A percentile compares a stretch with the other conserved stretches of the same genome.
Evolutionary conservation across 2,329 filamentous ascomycete species (phyloP).

Genomic region (Hypocreales sp.): DNA sequence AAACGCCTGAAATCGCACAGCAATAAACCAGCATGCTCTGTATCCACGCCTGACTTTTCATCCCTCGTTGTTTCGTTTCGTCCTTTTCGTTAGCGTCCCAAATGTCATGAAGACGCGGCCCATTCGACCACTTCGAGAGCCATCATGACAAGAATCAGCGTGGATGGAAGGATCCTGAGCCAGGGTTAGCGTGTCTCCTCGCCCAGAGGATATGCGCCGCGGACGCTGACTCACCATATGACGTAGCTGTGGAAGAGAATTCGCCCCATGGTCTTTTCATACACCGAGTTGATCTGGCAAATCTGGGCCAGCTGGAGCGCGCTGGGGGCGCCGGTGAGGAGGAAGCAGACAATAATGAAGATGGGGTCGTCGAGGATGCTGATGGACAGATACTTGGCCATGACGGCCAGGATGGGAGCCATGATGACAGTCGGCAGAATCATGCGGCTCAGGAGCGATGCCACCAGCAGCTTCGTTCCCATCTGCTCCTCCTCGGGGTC

Average conservation of each 20-base stretch:
- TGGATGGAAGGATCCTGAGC: conserved; percentile 85
- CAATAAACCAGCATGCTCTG: too few species aligned
- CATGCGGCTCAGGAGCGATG: conserved; percentile 81
- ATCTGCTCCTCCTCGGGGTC: conserved; percentile 57
- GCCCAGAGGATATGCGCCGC: too few species aligned
- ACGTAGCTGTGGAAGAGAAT: conserved; percentile 82
- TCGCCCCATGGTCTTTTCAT: conserved; percentile 84
- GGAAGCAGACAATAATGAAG: conserved; percentile 94
- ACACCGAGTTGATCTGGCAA: conserved; percentile 95
- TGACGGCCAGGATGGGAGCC: conserved; percentile 73
- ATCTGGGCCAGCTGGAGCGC: conserved; percentile 94
- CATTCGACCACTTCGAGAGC: conserved; percentile 88
- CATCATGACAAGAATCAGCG: conserved; percentile 75
- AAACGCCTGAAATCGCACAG: too few species aligned
- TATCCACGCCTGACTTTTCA: conserved; percentile 2
- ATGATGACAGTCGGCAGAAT: conserved; percentile 81
- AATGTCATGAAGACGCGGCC: too few species aligned
- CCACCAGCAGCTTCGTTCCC: conserved; percentile 65
- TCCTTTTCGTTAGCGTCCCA: too few species aligned
- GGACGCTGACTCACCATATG: conserved; percentile 65
- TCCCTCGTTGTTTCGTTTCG: neutral
- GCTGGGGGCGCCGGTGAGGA: conserved; percentile 85
- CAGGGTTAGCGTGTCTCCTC: too few species aligned
- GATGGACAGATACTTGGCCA: conserved; percentile 80
- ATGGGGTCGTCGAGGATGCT: conserved; percentile 96